phyloP scores from a whole-genome alignment of 1,139 yeast genomes.

The Nadsonia commutata region DNA sequence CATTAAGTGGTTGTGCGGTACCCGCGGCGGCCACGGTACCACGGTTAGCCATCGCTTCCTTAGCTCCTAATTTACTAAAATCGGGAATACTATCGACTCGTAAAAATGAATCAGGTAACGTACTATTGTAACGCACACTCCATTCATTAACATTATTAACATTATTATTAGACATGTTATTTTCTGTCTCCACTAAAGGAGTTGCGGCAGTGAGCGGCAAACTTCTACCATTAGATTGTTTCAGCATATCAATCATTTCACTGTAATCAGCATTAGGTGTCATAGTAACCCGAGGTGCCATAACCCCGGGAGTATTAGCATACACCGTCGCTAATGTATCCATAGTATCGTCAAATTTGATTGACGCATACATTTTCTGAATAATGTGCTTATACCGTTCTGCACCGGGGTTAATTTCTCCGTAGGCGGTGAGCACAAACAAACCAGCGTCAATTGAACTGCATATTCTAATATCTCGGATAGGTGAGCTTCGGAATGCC shows the following conservation, averaged over 20 bases:
- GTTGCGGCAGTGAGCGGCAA: neutral
- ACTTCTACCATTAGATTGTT: neutral
- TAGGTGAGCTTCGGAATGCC: neutral
- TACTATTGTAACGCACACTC: no score
- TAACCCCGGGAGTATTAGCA: neutral
- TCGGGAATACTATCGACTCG: neutral
- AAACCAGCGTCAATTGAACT: neutral
- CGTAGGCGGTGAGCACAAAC: neutral
- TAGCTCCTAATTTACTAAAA: neutral
- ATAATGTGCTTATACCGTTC: neutral
- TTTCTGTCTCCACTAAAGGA: neutral
- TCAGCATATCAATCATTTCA: neutral
- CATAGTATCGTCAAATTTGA: no score
- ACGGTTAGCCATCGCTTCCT: neutral
- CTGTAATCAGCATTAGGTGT: neutral
- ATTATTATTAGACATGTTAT: neutral
- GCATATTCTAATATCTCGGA: neutral
- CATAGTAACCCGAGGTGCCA: neutral
- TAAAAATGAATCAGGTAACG: no score
- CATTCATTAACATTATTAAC: no score
- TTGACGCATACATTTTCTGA: neutral
- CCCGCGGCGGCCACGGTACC: neutral
- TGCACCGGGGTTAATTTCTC: neutral
- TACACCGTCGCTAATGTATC: no score
- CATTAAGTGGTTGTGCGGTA: neutral